Percentiles rank a stretch among this genome's conserved stretches.
phyloP scores from a whole-genome alignment of 2,329 filamentous ascomycete genomes.

The Xylaria sp. region DNA sequence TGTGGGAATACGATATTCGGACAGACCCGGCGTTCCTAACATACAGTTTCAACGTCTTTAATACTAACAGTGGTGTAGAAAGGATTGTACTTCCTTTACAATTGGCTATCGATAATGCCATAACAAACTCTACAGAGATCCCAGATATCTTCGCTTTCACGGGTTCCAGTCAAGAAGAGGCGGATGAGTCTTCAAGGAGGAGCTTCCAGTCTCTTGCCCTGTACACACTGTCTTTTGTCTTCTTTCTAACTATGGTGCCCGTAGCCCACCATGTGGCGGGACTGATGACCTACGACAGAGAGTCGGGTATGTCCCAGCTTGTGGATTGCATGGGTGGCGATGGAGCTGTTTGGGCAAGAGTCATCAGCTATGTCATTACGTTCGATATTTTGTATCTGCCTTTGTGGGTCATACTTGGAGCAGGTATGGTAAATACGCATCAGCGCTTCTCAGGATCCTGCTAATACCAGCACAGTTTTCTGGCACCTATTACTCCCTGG shows the following conservation, averaged over 20 bases:
- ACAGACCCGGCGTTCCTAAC: slow-evolving; percentile 65
- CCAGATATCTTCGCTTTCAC: slow-evolving; percentile 35
- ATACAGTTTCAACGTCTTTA: slow-evolving; percentile 59
- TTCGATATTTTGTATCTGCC: slow-evolving; percentile 71
- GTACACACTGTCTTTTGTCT: slow-evolving; percentile 62
- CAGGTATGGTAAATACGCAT: slow-evolving; percentile 24
- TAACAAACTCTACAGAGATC: slow-evolving; percentile 31
- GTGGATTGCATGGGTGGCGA: slow-evolving; percentile 76
- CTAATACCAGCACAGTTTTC: slow-evolving; percentile 35
- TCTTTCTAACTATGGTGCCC: slow-evolving; percentile 72
- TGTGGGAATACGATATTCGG: slow-evolving; percentile 77
- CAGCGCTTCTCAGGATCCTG: neutral
- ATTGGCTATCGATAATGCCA: slow-evolving; percentile 47
- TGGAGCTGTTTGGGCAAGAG: slow-evolving; percentile 62
- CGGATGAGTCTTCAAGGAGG: slow-evolving; percentile 61
- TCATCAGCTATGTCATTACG: slow-evolving; percentile 69
- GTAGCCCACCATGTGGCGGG: slow-evolving; percentile 75
- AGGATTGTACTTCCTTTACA: slow-evolving; percentile 73
- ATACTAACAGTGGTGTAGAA: slow-evolving; percentile 65
- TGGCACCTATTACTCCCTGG: slow-evolving; percentile 38
- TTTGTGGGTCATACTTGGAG: slow-evolving; percentile 45
- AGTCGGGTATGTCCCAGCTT: slow-evolving; percentile 68
- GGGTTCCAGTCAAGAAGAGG: slow-evolving; percentile 49
- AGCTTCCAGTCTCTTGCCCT: slow-evolving; percentile 67
- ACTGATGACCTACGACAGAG: slow-evolving; percentile 69